Evolutionary conservation across 2,329 filamentous ascomycete species (phyloP).

Genomic region (Kalaharituber pfeilii): DNA sequence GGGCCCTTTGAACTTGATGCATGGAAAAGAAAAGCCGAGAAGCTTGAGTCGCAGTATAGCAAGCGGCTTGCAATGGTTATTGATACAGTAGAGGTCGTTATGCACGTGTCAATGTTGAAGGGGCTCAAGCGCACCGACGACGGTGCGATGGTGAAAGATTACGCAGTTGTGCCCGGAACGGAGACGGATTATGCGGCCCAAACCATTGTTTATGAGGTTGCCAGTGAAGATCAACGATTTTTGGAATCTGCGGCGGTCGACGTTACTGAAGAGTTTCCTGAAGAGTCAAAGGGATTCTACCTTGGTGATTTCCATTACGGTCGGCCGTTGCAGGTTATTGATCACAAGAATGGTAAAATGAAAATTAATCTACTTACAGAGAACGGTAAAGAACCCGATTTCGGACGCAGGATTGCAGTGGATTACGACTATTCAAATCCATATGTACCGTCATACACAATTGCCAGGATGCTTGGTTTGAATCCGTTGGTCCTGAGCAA

Average conservation of each 20-base stretch:
- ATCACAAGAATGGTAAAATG: conserved; percentile 56
- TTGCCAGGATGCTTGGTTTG: conserved; percentile 63
- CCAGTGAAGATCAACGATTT: conserved; percentile 84
- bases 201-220: conserved; percentile 71
- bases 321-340: conserved; percentile 64
- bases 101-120: conserved; percentile 86
- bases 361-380: conserved; percentile 47
- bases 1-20: conserved; percentile 58
- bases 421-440: conserved; percentile 51
- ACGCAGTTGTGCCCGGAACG: conserved; percentile 65
- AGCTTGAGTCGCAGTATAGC: conserved; percentile 73
- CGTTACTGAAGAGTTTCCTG: conserved; percentile 79
- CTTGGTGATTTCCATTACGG: conserved; percentile 87
- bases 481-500: conserved; percentile 84
- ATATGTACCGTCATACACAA: conserved; percentile 76
- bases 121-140: conserved; percentile 80
- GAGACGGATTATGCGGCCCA: conserved; percentile 86
- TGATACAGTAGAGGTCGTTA: conserved; percentile 69
- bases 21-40: conserved; percentile 67
- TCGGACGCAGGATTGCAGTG: conserved; percentile 55
- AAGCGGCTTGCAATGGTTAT: conserved; percentile 79
- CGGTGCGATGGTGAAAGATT: conserved; percentile 83
- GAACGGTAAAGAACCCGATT: conserved; percentile 60
- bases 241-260: conserved; percentile 75
- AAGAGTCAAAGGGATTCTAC: conserved; percentile 73